phyloP scores from a whole-genome alignment of 2,329 filamentous ascomycete genomes.

The Ophiostoma himal-ulmi region DNA sequence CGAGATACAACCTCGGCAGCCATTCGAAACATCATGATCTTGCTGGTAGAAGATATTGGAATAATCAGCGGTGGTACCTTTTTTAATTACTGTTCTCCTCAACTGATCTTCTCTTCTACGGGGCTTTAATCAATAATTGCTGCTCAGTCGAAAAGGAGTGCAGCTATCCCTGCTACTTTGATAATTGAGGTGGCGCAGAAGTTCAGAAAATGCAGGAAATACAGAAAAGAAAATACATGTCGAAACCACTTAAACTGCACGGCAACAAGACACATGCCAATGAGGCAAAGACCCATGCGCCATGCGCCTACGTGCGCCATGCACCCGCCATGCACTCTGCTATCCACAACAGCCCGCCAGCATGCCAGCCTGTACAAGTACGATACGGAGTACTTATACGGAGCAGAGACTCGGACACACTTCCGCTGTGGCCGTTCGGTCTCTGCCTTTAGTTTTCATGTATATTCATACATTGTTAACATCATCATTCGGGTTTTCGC shows the following conservation, averaged over 20 bases:
- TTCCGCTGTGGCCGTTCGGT: background rate
- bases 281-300: constrained; percentile 7
- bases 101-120: background rate
- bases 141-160: background rate
- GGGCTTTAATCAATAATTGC: background rate
- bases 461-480: background rate
- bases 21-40: background rate
- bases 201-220: background rate
- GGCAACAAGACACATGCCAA: constrained; percentile 4
- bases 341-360: background rate
- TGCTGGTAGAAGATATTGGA: background rate
- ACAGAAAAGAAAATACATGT: background rate
- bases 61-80: no score
- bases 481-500: background rate
- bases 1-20: background rate
- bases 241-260: background rate
- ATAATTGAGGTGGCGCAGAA: constrained; percentile 13
- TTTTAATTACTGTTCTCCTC: no score
- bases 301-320: background rate
- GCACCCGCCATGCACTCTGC: background rate
- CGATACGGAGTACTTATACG: background rate
- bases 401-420: background rate
- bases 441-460: background rate
- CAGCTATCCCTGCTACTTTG: background rate
- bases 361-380: background rate